Percentiles rank a stretch among this genome's conserved stretches.
These are phyloP conservation scores for Stentor coeruleus DNA, from an alignment of 73 alveolate species.

Conservation along the genomic window DNA sequence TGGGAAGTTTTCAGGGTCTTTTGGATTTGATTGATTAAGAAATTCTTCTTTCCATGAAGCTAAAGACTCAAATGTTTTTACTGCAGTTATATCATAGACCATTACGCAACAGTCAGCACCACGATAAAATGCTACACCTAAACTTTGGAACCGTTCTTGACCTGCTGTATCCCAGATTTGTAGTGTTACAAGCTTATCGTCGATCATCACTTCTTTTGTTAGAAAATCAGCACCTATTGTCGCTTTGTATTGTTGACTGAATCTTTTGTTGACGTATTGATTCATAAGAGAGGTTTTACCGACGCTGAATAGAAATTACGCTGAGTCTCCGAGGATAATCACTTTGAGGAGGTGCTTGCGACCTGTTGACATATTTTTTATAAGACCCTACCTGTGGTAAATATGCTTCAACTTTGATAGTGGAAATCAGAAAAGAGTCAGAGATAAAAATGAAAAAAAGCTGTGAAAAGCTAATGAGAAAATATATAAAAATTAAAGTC, in stretches of 20 bases:
- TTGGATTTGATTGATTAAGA: conserved; percentile 77
- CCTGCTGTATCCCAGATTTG: conserved; percentile 74
- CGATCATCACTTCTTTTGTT: conserved; percentile 85
- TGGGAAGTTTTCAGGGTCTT: conserved; percentile 90
- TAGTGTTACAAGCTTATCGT: conserved; percentile 88
- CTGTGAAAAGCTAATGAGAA: too few species aligned
- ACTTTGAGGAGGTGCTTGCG: conserved; percentile 7
- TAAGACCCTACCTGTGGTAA: too few species aligned
- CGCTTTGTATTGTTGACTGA: conserved; percentile 84
- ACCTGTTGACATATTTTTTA: conserved; percentile 27
- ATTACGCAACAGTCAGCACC: conserved; percentile 94
- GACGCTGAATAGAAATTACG: conserved; percentile 62
- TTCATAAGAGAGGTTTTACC: conserved; percentile 94
- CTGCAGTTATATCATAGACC: conserved; percentile 73
- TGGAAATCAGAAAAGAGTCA: too few species aligned
- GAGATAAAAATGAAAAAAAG: too few species aligned
- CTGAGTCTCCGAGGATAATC: conserved; percentile 90
- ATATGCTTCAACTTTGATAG: too few species aligned
- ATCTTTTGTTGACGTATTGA: conserved; percentile 78
- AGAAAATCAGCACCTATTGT: conserved; percentile 98
- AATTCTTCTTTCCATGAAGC: conserved; percentile 89
- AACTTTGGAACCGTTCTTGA: conserved; percentile 75
- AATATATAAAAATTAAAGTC: too few species aligned
- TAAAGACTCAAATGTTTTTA: conserved; percentile 73
- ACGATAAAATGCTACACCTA: conserved; percentile 95